These are phyloP conservation scores for Phlyctochytrium arcticum DNA, from an alignment of 192 early-diverging fungal genomes.

Conservation along the genomic window DNA sequence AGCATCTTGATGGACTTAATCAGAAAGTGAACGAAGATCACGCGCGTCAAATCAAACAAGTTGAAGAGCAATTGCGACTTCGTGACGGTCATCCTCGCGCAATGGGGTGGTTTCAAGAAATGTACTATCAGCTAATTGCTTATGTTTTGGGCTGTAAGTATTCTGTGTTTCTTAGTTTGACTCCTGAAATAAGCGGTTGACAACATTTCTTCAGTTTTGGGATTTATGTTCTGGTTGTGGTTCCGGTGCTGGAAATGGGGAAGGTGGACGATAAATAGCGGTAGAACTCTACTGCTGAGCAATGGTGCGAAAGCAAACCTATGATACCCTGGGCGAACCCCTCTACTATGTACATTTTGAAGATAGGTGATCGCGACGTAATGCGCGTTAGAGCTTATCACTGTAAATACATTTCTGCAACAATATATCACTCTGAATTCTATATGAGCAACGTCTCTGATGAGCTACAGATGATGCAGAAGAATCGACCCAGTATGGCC, in stretches of 20 bases:
- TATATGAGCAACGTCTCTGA: no score
- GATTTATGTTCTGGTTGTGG: slow-evolving; percentile 21
- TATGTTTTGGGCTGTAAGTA: slow-evolving; percentile 11
- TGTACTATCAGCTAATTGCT: slow-evolving; percentile 17
- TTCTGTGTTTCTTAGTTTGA: no score
- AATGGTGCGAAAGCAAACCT: no score
- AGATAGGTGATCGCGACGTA: no score
- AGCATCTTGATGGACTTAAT: slow-evolving; percentile 1
- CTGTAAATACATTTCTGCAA: no score
- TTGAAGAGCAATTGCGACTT: slow-evolving; percentile 14
- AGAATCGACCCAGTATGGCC: no score
- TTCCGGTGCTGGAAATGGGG: slow-evolving; percentile 21
- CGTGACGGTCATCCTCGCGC: slow-evolving; percentile 4
- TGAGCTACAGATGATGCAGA: no score
- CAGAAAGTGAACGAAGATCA: slow-evolving; percentile 10
- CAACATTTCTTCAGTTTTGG: slow-evolving; percentile 2
- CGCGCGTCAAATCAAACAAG: slow-evolving; percentile 10
- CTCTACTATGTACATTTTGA: no score
- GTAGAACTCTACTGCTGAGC: not conserved
- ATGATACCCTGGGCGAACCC: no score
- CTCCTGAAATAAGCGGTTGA: no score
- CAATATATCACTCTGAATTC: no score
- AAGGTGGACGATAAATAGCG: not conserved
- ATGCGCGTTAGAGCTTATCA: no score
- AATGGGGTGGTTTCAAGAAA: slow-evolving; percentile 6